phyloP scores from a whole-genome alignment of 306 rosid species.

The Cucurbita argyrosperma region DNA sequence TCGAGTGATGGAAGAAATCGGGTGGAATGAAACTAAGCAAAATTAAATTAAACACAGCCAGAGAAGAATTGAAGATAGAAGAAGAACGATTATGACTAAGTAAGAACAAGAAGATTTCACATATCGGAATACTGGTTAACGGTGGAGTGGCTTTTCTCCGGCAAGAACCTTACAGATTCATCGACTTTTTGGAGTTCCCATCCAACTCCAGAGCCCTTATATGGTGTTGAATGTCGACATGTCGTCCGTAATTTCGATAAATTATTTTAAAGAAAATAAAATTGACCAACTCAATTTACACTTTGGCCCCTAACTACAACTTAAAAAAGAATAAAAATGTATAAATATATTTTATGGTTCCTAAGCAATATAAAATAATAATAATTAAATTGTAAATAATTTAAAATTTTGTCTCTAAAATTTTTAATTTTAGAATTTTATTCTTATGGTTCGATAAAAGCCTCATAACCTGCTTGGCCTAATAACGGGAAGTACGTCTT shows the following conservation, averaged over 20 bases:
- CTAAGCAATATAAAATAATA: too few species aligned
- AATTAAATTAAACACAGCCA: background rate
- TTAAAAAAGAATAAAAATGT: too few species aligned
- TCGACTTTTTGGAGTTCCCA: background rate
- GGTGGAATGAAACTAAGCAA: background rate
- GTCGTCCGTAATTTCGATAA: too few species aligned
- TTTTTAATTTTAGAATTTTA: too few species aligned
- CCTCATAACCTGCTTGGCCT: conserved; percentile 31
- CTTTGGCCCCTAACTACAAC: too few species aligned
- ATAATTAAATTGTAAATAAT: too few species aligned
- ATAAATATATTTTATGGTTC: too few species aligned
- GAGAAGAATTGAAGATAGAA: background rate
- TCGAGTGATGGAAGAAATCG: background rate
- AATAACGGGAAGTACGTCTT: conserved; percentile 51
- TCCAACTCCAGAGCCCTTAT: background rate
- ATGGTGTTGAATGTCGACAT: too few species aligned
- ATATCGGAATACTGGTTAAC: background rate
- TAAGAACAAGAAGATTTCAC: background rate
- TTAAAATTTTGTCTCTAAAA: too few species aligned
- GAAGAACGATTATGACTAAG: background rate
- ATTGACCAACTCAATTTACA: too few species aligned
- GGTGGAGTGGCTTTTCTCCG: background rate
- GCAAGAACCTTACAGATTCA: background rate
- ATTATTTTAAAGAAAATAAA: too few species aligned
- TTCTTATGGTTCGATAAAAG: too few species aligned